phyloP scores from a whole-genome alignment of 1,284 basidiomycete species.

The Polyporus tsugae region DNA sequence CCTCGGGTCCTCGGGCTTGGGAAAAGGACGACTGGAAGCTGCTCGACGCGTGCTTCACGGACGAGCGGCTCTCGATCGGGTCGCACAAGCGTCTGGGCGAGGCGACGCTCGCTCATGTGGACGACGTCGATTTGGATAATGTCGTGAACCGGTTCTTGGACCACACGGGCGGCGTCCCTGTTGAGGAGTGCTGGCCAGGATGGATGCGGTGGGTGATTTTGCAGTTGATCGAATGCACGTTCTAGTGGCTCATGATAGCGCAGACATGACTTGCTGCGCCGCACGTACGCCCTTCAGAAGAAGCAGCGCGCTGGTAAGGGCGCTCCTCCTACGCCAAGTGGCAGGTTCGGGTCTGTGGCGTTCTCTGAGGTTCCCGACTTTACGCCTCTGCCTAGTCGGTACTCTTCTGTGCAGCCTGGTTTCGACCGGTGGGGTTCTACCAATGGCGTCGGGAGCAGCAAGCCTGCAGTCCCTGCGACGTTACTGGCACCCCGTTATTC shows the following conservation, averaged over 20 bases:
- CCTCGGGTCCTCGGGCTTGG: slow-evolving; percentile 53
- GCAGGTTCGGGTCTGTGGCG: slow-evolving; percentile 31
- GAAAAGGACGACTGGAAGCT: slow-evolving; percentile 77
- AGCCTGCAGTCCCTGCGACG: slow-evolving; percentile 43
- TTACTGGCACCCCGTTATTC: slow-evolving; percentile 63
- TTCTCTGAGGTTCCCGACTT: slow-evolving; percentile 57
- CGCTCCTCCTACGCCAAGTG: slow-evolving; percentile 57
- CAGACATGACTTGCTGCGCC: slow-evolving; percentile 62
- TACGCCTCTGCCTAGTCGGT: slow-evolving; percentile 48
- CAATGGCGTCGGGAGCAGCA: slow-evolving; percentile 18
- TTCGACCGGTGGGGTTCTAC: slow-evolving; percentile 17
- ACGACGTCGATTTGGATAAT: slow-evolving; percentile 26
- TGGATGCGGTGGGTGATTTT: slow-evolving; percentile 61
- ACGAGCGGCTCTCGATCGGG: slow-evolving; percentile 64
- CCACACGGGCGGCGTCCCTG: slow-evolving; percentile 24
- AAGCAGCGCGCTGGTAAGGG: slow-evolving; percentile 67
- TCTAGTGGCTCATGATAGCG: slow-evolving; percentile 13
- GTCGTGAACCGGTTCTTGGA: slow-evolving; percentile 32
- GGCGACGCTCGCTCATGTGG: slow-evolving; percentile 29
- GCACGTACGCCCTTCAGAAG: slow-evolving; percentile 63
- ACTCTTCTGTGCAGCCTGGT: slow-evolving; percentile 32
- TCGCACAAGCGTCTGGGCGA: slow-evolving; percentile 32
- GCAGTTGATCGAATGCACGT: not conserved
- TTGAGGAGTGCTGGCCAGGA: slow-evolving; percentile 26
- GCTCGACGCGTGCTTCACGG: slow-evolving; percentile 79